Evolutionary conservation across 2,329 filamentous ascomycete species (phyloP).

Genomic region (Colletotrichum endophyticum): DNA sequence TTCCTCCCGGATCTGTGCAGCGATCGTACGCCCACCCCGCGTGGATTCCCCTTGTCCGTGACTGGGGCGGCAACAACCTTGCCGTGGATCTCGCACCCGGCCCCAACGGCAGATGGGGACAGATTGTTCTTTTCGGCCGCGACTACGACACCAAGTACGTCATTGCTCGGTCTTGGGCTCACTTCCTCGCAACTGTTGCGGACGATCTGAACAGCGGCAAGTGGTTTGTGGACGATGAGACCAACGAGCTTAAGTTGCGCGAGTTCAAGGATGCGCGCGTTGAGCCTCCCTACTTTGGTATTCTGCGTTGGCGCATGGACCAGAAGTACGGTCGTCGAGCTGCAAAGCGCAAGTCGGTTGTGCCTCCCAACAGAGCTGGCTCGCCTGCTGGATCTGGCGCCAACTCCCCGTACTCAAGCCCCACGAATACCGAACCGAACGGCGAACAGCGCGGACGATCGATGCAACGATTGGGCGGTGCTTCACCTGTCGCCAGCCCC

Average conservation of each 20-base stretch:
- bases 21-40: slow-evolving; percentile 91
- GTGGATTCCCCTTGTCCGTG: slow-evolving; percentile 95
- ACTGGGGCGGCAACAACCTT: slow-evolving; percentile 99
- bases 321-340: slow-evolving; percentile 84
- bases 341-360: slow-evolving; percentile 58
- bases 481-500: slow-evolving; percentile 68
- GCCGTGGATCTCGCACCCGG: slow-evolving; percentile 92
- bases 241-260: slow-evolving; percentile 85
- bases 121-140: slow-evolving; percentile 94
- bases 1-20: slow-evolving; percentile 85
- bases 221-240: slow-evolving; percentile 92
- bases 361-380: slow-evolving; percentile 42
- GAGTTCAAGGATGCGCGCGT: slow-evolving; percentile 90
- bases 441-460: slow-evolving; percentile 72
- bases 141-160: slow-evolving; percentile 99
- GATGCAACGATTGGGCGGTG: slow-evolving; percentile 70
- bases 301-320: slow-evolving; percentile 92
- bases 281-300: slow-evolving; percentile 92
- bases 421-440: slow-evolving; percentile 54
- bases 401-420: slow-evolving; percentile 65
- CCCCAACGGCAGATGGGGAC: slow-evolving; percentile 89
- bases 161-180: slow-evolving; percentile 87
- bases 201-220: slow-evolving; percentile 92
- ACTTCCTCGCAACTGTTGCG: slow-evolving; percentile 84
- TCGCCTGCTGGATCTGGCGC: slow-evolving; percentile 55